Conservation (phyloP, 768 basidiomycete species). For the Mycena vitilis region DNA sequence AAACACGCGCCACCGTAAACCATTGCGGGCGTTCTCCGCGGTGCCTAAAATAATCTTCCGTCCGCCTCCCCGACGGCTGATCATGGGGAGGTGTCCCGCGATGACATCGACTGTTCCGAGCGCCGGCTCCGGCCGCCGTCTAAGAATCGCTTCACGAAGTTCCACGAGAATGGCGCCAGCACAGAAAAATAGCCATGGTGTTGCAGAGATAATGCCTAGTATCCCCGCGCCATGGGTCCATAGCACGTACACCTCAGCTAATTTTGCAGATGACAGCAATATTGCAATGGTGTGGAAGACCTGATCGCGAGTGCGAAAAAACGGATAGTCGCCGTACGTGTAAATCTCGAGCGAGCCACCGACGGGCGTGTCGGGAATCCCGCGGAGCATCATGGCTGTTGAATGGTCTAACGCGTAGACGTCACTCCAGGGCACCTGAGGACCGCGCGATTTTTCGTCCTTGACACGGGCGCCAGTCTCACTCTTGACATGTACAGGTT, state of each 20-base stretch:
- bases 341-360: constrained; percentile 32
- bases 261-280: constrained; percentile 34
- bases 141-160: constrained; percentile 14
- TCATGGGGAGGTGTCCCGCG: constrained; percentile 39
- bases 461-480: background rate
- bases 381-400: constrained; percentile 34
- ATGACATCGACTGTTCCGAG: constrained; percentile 36
- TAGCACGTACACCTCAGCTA: constrained; percentile 37
- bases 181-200: constrained; percentile 40
- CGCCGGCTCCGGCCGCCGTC: constrained; percentile 13
- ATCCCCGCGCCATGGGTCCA: constrained; percentile 25
- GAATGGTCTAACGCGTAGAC: constrained; percentile 42
- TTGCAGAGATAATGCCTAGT: constrained; percentile 26
- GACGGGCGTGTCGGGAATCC: constrained; percentile 32
- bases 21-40: constrained; percentile 27
- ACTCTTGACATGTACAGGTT: background rate
- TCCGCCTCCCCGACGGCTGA: constrained; percentile 34
- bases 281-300: constrained; percentile 24
- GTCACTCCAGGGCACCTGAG: constrained; percentile 31
- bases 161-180: constrained; percentile 30
- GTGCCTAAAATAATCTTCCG: constrained; percentile 41
- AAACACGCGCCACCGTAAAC: constrained; percentile 35
- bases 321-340: constrained; percentile 33
- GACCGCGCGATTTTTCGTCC: background rate
- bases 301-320: constrained; percentile 16